Evolutionary conservation across 2,329 filamentous ascomycete species (phyloP), one percentile per base, ranked within the genome.

Genomic region (Phaeomoniella chlamydospora): DNA sequence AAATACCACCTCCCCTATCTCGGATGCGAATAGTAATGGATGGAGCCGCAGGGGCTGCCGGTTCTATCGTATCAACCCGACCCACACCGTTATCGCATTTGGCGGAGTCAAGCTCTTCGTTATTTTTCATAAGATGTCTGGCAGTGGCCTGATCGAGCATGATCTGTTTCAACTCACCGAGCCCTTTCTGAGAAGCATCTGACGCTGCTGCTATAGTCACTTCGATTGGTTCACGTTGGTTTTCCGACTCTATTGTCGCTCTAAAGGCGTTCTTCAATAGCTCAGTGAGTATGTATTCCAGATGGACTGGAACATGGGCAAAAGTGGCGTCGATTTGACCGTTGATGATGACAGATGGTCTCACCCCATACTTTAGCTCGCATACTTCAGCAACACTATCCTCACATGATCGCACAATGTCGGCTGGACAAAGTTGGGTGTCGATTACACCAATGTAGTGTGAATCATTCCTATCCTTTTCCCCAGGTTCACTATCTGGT

Each of bases 261-360:
- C 90, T 76, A 62, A 96, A 98, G 1, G 87, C 84, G 52, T 98
- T 98, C 59, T 98, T 98, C 39, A 98, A 70, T 1, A 98, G 70
- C 58, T 98, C 90, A 0, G 88, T 98, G 44, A 94, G 74, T 44
- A 98, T 94, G 57, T 98, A 98, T 58, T 96, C 88, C 15, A 98
- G 71, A 56, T 98, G 90, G 55, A 93, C 90, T 11, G 90, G 90
- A 5, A 98, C 79, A 51, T 92, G 90, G 14, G 88, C 86, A 52
- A 98, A 93, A 0, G 77, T 79, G n/a, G 87, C 85, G 35, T 81
- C 77, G 0, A 81, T 77, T 53, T 92, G 80, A 44, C 90, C 90
- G 45, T 87, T 81, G 49, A 98, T 80, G 33, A 78, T 62, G 49
- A 94, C 70, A 2, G 69, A 71, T 0, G 90, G 90, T 0, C 90